Base-by-base conservation (phyloP, 345 rosid genomes). In the Melastoma malabathricum region DNA sequence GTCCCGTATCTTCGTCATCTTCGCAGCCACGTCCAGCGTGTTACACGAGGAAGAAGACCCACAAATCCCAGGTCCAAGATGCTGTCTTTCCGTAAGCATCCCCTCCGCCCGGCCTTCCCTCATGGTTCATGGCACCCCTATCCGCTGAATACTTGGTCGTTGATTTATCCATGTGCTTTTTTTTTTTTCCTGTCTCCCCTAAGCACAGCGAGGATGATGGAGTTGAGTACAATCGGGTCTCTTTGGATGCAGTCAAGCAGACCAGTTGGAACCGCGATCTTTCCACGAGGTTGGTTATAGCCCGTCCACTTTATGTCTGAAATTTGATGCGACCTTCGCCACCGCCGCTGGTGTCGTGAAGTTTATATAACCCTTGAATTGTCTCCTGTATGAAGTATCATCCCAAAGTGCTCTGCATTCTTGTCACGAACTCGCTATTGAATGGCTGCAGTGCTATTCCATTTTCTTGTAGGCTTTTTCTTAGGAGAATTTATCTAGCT, bases 231-330 rank as follows among this genome's bases (percentile, higher is more conserved):
- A 51, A 52, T 67, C 81, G 89, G 15, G 59, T 79, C 57, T 75
- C 81, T 69, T 69, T 75, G 2, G 83, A 61, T 41, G 75, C 59
- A 31, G 61, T 48, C 0, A 78, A 80, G 81, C 74, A 96, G 58
- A 52, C 75, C 62, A 92, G 96, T 72, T 84, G 96, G 98, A 73
- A 82, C 66, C 89, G 93, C 45, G 72, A 94, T 1, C 93, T 92
- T 59, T 92, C 98, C 55, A 82, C 79, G 71, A 87, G 96, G 98
- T 92, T 19, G 17, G 31, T 17, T 47, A 38, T 13, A 14, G 2
- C 22, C 27, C 27, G 2, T 9, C 6, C 23, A 27, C 19, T 51
- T 18, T 2, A 3, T 50, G 34, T 19, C 16, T n/a, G 13, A 14
- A 10, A 15, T 47, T 0, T 19, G 15, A 1, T 56, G 14, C 27